Conservation (phyloP, 1,284 basidiomycete species). For the Ceratobasidium sp. region DNA sequence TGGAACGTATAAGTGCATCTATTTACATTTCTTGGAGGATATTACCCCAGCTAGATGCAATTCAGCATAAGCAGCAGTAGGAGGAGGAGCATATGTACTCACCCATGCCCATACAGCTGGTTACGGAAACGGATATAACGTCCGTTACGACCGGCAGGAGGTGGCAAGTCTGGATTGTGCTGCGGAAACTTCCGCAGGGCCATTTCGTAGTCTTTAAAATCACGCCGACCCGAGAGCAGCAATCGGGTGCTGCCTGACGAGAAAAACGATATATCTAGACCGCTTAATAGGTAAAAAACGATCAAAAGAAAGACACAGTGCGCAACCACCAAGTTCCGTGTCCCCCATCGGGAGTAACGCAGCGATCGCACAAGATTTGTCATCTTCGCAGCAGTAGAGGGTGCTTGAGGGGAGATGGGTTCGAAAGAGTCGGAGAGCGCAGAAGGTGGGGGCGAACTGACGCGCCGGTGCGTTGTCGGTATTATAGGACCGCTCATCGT, state of each 20-base stretch:
- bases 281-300: slow-evolving; percentile 11
- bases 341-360: slow-evolving; percentile 19
- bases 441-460: slow-evolving; percentile 21
- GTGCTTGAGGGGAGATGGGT: slow-evolving; percentile 22
- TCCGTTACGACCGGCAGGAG: slow-evolving; percentile 44
- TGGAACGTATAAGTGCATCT: not conserved
- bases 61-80: not conserved
- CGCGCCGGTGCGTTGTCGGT: slow-evolving; percentile 29
- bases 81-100: not conserved
- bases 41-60: slow-evolving; percentile 42
- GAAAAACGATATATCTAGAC: not conserved
- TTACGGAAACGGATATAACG: slow-evolving; percentile 34
- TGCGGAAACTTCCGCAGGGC: slow-evolving; percentile 41
- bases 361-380: slow-evolving; percentile 19
- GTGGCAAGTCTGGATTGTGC: slow-evolving; percentile 41
- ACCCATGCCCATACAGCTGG: slow-evolving; percentile 36
- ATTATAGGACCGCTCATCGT: slow-evolving; percentile 21
- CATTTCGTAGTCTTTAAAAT: slow-evolving; percentile 28
- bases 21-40: slow-evolving; percentile 35
- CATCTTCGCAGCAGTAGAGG: not conserved
- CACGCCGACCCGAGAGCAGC: slow-evolving; percentile 13
- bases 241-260: not conserved
- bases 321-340: slow-evolving; percentile 10
- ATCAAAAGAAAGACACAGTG: slow-evolving; percentile 26
- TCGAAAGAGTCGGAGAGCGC: slow-evolving; percentile 36